Evolutionary conservation across 1,139 yeast species (phyloP).

Genomic region (Candida mesenterica): DNA sequence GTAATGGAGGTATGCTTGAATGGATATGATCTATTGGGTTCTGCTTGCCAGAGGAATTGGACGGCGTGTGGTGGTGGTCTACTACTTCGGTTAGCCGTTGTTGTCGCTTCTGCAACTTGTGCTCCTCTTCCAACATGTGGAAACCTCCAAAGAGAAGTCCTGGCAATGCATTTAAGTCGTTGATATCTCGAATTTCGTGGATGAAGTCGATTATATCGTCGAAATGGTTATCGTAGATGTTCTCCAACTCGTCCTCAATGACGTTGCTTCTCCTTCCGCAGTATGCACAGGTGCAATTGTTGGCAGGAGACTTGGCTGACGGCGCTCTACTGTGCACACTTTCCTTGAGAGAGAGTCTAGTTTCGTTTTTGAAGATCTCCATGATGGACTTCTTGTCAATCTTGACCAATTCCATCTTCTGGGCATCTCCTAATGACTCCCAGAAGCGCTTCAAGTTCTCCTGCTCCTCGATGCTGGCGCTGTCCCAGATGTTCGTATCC

Average conservation of each 20-base stretch:
- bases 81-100: background rate
- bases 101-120: conserved; percentile 22
- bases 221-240: conserved; percentile 58
- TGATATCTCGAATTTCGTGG: conserved; percentile 40
- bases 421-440: conserved; percentile 61
- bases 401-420: conserved; percentile 60
- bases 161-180: conserved; percentile 41
- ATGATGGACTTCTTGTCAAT: conserved; percentile 72
- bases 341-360: conserved; percentile 21
- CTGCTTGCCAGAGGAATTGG: no score
- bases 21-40: no score
- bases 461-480: conserved; percentile 57
- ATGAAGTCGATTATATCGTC: conserved; percentile 43
- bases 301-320: no score
- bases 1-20: no score
- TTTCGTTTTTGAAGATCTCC: conserved; percentile 51
- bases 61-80: no score
- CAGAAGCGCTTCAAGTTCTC: conserved; percentile 64
- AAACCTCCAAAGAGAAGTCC: conserved; percentile 41
- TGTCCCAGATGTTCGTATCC: conserved; percentile 53
- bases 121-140: conserved; percentile 40
- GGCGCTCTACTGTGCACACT: conserved; percentile 44
- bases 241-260: conserved; percentile 73
- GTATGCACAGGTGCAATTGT: conserved; percentile 65
- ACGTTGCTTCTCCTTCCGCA: conserved; percentile 78